These are phyloP conservation scores for Zygosaccharomyces pseudobailii DNA, from an alignment of 1,139 yeast species.

Conservation along the genomic window DNA sequence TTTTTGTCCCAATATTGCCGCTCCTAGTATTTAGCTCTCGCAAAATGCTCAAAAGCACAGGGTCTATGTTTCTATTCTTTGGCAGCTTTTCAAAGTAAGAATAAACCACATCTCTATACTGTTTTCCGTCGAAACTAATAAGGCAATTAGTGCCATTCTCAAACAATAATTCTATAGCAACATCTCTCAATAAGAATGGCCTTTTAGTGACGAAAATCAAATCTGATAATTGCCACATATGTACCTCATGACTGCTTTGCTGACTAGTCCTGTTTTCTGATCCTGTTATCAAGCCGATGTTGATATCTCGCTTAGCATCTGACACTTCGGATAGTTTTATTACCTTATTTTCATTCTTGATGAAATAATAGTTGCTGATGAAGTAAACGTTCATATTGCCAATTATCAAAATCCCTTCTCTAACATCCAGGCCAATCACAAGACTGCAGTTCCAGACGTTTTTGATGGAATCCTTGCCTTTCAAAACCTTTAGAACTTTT, in stretches of 20 bases:
- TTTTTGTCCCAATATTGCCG: constrained; percentile 26
- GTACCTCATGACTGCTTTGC: constrained; percentile 41
- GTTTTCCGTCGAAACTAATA: constrained; percentile 35
- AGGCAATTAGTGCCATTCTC: constrained; percentile 64
- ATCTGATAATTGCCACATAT: constrained; percentile 52
- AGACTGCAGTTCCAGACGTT: constrained; percentile 73
- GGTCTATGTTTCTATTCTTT: constrained; percentile 41
- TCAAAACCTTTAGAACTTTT: constrained; percentile 62
- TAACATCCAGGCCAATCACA: constrained; percentile 65
- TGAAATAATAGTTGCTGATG: constrained; percentile 60
- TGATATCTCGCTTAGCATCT: constrained; percentile 54
- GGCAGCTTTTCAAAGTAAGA: constrained; percentile 44
- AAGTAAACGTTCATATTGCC: constrained; percentile 62
- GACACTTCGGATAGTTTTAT: constrained; percentile 68
- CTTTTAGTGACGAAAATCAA: constrained; percentile 64
- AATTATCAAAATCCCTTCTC: constrained; percentile 66
- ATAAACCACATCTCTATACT: constrained; percentile 54
- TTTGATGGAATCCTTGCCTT: constrained; percentile 63
- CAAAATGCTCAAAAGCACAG: constrained; percentile 46
- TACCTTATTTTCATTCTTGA: constrained; percentile 50
- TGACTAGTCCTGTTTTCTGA: constrained; percentile 17
- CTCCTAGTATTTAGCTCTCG: constrained; percentile 39
- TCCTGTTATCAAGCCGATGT: constrained; percentile 53
- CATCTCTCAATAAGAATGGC: constrained; percentile 69
- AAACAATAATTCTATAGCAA: constrained; percentile 72